phyloP scores from a whole-genome alignment of 305 asterid species.

The Fraxinus dipetala region DNA sequence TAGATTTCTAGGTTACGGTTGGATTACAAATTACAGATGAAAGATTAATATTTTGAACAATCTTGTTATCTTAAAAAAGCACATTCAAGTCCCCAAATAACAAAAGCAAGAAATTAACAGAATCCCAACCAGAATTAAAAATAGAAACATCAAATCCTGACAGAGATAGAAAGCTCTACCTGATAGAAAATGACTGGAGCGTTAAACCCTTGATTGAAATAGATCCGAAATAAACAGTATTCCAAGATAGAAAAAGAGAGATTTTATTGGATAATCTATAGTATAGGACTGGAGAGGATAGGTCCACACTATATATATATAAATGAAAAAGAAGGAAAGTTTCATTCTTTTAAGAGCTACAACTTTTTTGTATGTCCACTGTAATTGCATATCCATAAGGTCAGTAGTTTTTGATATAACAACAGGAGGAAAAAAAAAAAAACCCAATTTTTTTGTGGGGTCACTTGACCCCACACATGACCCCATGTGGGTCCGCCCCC shows the following conservation, averaged over 20 bases:
- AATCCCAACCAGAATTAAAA: conserved; percentile 15
- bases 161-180: conserved; percentile 16
- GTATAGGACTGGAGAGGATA: too few species aligned
- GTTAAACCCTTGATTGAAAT: too few species aligned
- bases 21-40: not conserved
- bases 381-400: too few species aligned
- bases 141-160: conserved; percentile 10
- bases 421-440: too few species aligned
- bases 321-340: too few species aligned
- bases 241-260: not conserved
- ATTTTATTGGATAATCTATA: not conserved
- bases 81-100: not conserved
- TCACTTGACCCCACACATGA: too few species aligned
- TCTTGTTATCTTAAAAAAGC: not conserved
- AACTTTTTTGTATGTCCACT: too few species aligned
- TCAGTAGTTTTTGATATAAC: too few species aligned
- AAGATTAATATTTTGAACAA: not conserved
- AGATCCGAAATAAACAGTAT: not conserved
- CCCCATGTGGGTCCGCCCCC: too few species aligned
- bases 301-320: too few species aligned
- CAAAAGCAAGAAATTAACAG: not conserved
- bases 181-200: conserved; percentile 11
- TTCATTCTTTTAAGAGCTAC: too few species aligned
- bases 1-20: not conserved
- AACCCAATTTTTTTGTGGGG: too few species aligned